Evolutionary conservation across 371 early-diverging fungal species (phyloP).

Genomic region (Chytridium lagenaria): DNA sequence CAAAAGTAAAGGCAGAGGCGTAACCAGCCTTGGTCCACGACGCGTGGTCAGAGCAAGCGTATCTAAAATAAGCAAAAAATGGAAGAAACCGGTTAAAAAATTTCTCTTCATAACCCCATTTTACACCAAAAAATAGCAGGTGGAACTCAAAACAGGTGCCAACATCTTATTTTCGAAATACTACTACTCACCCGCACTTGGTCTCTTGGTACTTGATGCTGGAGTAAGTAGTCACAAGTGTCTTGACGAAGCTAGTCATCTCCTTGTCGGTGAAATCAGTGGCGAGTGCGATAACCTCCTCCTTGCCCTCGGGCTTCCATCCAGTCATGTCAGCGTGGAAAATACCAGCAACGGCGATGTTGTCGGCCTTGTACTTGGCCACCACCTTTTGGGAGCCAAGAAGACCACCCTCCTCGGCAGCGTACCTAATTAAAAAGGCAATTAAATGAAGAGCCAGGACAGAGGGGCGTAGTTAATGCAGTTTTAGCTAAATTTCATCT

Average conservation of each 20-base stretch:
- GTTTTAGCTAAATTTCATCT: no score
- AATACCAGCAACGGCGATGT: slow-evolving; percentile 66
- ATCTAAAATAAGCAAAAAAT: slow-evolving; percentile 27
- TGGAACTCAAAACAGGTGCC: no score
- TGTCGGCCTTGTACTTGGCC: slow-evolving; percentile 63
- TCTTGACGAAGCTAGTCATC: slow-evolving; percentile 70
- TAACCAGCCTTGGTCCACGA: slow-evolving; percentile 87
- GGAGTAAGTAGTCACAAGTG: slow-evolving; percentile 49
- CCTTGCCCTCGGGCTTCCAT: slow-evolving; percentile 61
- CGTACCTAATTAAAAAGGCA: slow-evolving; percentile 41
- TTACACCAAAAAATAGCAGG: slow-evolving; percentile 9
- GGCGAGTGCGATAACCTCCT: slow-evolving; percentile 78
- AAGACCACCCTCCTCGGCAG: slow-evolving; percentile 51
- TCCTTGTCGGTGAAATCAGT: slow-evolving; percentile 81
- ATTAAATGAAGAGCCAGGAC: no score
- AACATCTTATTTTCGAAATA: no score
- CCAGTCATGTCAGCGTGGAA: slow-evolving; percentile 87
- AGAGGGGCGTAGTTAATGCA: no score
- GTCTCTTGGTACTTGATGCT: slow-evolving; percentile 62
- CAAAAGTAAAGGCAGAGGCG: slow-evolving; percentile 86
- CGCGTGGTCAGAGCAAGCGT: slow-evolving; percentile 82
- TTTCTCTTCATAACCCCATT: neutral
- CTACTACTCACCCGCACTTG: slow-evolving; percentile 72
- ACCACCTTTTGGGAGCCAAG: slow-evolving; percentile 92
- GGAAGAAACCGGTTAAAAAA: slow-evolving; percentile 18